phyloP scores from a whole-genome alignment of 495 filamentous ascomycete species.

The Penicillium turbatum region DNA sequence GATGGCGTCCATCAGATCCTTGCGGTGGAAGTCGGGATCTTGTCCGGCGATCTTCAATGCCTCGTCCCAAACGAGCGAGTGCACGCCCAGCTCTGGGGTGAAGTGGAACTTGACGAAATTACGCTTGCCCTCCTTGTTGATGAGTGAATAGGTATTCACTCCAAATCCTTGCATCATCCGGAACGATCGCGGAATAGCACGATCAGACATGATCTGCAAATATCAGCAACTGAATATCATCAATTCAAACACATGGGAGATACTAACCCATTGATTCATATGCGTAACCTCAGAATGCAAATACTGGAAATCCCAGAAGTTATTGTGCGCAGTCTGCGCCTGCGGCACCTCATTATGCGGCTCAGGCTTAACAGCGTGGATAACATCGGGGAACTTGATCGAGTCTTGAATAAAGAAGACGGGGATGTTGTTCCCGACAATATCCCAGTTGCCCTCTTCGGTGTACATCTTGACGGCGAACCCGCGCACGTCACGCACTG shows the following conservation, averaged over 20 bases:
- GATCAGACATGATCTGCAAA: slow-evolving; percentile 64
- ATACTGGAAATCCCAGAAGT: slow-evolving; percentile 55
- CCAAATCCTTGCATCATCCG: slow-evolving; percentile 93
- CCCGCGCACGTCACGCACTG: slow-evolving; percentile 75
- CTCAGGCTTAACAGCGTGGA: slow-evolving; percentile 77
- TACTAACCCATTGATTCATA: slow-evolving; percentile 76
- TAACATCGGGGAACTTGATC: slow-evolving; percentile 67
- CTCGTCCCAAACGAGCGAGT: slow-evolving; percentile 86
- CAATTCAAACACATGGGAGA: not conserved
- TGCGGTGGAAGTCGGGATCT: slow-evolving; percentile 85
- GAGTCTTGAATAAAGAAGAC: slow-evolving; percentile 76
- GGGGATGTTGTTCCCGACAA: slow-evolving; percentile 73
- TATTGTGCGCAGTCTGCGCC: slow-evolving; percentile 59
- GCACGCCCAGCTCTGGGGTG: slow-evolving; percentile 72
- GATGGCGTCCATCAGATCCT: slow-evolving; percentile 80
- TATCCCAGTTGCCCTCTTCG: slow-evolving; percentile 55
- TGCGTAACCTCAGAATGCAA: slow-evolving; percentile 70
- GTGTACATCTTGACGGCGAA: slow-evolving; percentile 78
- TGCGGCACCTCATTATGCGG: slow-evolving; percentile 71
- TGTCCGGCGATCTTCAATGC: slow-evolving; percentile 76
- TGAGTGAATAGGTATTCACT: slow-evolving; percentile 75
- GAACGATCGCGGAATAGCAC: slow-evolving; percentile 72
- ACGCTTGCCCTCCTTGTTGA: slow-evolving; percentile 66
- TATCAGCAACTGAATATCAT: not conserved
- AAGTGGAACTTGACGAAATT: slow-evolving; percentile 82